Conservation (phyloP, 2,329 filamentous ascomycete species). For the Neodidymelliopsis sp. region DNA sequence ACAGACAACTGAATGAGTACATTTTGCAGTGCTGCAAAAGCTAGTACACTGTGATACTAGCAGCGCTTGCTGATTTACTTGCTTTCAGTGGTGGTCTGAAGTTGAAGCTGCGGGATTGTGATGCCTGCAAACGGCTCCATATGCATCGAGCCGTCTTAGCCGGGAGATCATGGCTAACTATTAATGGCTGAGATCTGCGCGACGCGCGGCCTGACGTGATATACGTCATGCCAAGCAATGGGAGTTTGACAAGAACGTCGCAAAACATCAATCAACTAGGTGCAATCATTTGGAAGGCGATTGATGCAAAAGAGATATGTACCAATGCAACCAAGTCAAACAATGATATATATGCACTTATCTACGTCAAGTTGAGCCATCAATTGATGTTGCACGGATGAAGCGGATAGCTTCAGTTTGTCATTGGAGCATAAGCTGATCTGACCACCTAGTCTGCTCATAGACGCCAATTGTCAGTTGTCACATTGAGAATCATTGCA, state of each 20-base stretch:
- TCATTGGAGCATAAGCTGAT: no score
- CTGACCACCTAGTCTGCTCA: no score
- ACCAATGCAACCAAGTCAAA: no score
- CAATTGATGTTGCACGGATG: background rate
- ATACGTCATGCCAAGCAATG: constrained; percentile 9
- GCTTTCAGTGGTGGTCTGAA: background rate
- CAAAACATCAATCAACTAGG: constrained; percentile 1
- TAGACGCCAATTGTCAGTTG: no score
- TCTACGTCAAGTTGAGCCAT: no score
- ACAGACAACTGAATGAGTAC: background rate
- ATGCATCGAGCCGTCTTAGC: constrained; percentile 11
- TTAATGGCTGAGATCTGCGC: background rate
- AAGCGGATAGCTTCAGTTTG: background rate
- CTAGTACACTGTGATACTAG: background rate
- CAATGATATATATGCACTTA: no score
- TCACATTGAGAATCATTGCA: background rate
- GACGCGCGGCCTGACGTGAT: constrained; percentile 16
- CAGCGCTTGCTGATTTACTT: background rate
- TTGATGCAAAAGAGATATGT: no score
- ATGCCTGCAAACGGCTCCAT: constrained; percentile 15
- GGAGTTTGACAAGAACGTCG: background rate
- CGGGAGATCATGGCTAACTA: constrained; percentile 7
- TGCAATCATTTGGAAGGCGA: no score
- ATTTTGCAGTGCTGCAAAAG: background rate
- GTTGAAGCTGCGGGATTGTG: background rate